phyloP scores from a whole-genome alignment of 2,329 filamentous ascomycete genomes.

The Drechslera avenae region DNA sequence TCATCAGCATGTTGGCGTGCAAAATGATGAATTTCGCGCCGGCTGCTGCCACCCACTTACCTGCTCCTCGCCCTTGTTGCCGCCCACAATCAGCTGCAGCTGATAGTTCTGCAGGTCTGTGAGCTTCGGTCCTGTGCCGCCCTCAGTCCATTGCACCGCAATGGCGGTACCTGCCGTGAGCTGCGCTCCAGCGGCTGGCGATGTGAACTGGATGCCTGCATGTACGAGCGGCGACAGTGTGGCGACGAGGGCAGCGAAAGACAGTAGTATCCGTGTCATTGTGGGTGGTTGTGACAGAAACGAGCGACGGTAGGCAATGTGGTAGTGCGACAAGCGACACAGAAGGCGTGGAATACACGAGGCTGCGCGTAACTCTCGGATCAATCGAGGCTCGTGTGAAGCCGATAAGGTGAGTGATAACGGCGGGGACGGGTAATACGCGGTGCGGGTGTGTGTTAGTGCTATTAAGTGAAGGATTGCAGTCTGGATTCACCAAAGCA shows the following conservation, averaged over 20 bases:
- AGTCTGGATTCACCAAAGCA: conserved; percentile 19
- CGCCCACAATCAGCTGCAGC: conserved; percentile 65
- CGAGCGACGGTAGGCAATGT: conserved; percentile 21
- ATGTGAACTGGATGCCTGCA: conserved; percentile 61
- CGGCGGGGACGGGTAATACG: conserved; percentile 1
- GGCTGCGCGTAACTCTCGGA: not conserved
- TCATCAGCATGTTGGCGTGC: conserved; percentile 1
- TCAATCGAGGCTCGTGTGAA: too few relatives aligned
- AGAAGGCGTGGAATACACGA: not conserved
- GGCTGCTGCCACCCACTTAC: conserved; percentile 48
- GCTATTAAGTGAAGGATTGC: conserved; percentile 13
- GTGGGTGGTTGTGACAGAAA: conserved; percentile 17
- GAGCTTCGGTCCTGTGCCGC: conserved; percentile 56
- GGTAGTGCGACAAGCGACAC: conserved; percentile 2
- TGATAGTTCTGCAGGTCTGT: conserved; percentile 60
- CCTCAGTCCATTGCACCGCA: conserved; percentile 63
- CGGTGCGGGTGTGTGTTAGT: conserved; percentile 8
- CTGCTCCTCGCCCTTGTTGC: conserved; percentile 57
- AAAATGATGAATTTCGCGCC: not conserved
- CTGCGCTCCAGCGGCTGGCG: conserved; percentile 58
- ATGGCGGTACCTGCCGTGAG: conserved; percentile 58
- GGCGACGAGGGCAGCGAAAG: conserved; percentile 41
- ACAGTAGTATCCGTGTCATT: conserved; percentile 37
- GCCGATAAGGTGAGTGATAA: too few relatives aligned
- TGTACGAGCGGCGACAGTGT: conserved; percentile 51